Evolutionary conservation across 495 filamentous ascomycete genomes (phyloP), one percentile per base, ranked within the genome.

Genomic region (Penicillium parvum): DNA sequence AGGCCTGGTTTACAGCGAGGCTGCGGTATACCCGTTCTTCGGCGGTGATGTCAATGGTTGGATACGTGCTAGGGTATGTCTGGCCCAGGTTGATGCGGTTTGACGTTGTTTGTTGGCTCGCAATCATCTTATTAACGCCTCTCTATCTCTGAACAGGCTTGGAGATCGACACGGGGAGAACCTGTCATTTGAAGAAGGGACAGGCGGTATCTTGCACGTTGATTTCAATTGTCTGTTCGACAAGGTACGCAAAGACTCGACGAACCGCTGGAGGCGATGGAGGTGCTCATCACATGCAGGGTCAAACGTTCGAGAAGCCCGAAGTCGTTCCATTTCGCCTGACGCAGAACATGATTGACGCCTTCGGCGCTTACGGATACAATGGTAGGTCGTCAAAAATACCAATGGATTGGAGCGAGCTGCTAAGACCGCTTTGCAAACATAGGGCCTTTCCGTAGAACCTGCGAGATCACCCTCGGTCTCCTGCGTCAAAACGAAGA

Each of bases 141-240:
- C n/a, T 30, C 16, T 3, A 10, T 21, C 32, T 43, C 27, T n/a
- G 35, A n/a, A 47, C 32, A 78, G 76, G 11, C 78, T 99, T 3
- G 92, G 92, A 26, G 92, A 99, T 60, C 88, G 92, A n/a, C 92
- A 99, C 64, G 90, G 90, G 40, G 92, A 97, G 66, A 99, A 99
- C 62, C 87, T 99, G 37, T 77, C 96, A 23, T 86, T 97, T 35
- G 90, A 97, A 62, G 88, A 96, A 74, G 83, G 84, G 25, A 94
- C 89, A 47, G 92, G 94, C 32, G 94, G 95, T 40, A 82, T 94
- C 17, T 82, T 97, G 56, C 92, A 99, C 66, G 92, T 99, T 37
- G 92, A 99, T 68, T 99, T 99, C 76, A 99, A 99, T 67, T 99
- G 92, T 66, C 84, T 99, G 15, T 99, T 99, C 64, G 94, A 99